phyloP scores from a whole-genome alignment of 305 asterid genomes.

The Fraxinus nigra region DNA sequence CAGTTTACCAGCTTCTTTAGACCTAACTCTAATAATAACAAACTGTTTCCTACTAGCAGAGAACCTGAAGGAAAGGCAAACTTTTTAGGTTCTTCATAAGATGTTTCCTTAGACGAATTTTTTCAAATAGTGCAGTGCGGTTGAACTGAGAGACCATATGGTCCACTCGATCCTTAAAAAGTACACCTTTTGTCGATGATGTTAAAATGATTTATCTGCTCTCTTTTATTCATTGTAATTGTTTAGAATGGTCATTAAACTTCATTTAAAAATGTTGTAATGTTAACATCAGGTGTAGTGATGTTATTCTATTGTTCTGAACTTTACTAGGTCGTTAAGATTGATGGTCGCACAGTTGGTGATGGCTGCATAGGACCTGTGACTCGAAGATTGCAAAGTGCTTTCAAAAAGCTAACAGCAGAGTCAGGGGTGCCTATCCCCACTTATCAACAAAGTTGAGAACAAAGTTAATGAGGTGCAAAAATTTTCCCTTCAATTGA shows the following conservation, averaged over 20 bases:
- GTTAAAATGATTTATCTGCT: background rate
- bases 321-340: slow-evolving; percentile 54
- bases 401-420: slow-evolving; percentile 48
- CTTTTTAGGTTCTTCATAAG: background rate
- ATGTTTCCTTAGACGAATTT: background rate
- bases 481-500: background rate
- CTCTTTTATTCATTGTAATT: background rate
- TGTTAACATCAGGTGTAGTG: background rate
- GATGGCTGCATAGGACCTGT: slow-evolving; percentile 73
- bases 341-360: slow-evolving; percentile 73
- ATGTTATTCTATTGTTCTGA: slow-evolving; percentile 1
- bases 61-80: background rate
- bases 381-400: slow-evolving; percentile 59
- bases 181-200: background rate
- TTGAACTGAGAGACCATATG: background rate
- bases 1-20: background rate
- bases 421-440: slow-evolving; percentile 79
- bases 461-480: background rate
- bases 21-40: background rate
- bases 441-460: slow-evolving; percentile 37
- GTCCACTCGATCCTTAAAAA: background rate
- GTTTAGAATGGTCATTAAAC: background rate
- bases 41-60: background rate
- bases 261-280: background rate
- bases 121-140: background rate